Evolutionary conservation across 2,329 filamentous ascomycete species (phyloP), one percentile per base, ranked within the genome.

Genomic region (Ophiostoma quercus): DNA sequence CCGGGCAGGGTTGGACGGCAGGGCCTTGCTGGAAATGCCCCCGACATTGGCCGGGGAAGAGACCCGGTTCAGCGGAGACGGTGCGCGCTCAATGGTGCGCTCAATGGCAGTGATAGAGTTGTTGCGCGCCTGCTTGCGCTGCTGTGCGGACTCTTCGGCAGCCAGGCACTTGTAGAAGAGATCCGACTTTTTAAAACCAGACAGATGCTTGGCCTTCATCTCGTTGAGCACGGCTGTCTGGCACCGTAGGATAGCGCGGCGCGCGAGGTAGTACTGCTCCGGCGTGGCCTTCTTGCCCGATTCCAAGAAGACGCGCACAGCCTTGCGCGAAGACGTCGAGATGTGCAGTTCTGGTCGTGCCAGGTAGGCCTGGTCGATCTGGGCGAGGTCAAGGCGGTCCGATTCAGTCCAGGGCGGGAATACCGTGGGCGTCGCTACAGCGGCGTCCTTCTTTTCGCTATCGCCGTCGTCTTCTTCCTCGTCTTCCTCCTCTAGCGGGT

Each of bases 81-180:
- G 66, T 22, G 32, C 16, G 3, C 60, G 39, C 11, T 51, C 41
- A 62, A 43, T 12, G 32, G 25, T 60, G 25, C 57, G 57, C 25
- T 62, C 57, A 65, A 65, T 65, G 3, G 65, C 65, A 2, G 37
- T 41, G 9, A 66, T 32, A 1, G 65, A 66, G 41, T 22, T 67
- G 65, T 16, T 70, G 43, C 22, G 43, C 22, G 37, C 32, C 14
- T 70, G 69, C 25, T 68, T 51, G 11, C 76, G 41, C 75, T 73
- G 47, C 51, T 69, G 71, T 1, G 69, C 69, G 11, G 87, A 84
- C 79, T 97, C 93, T 75, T 96, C 92, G 14, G 94, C 91, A 8
- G 94, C 92, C 1, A 99, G 84, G 77, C 94, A 97, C 78, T 99
- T 99, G 82, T 95, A 98, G 78, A 93, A 99, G 0, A 99, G 80